Percentiles rank a stretch among this genome's conserved stretches.
These are phyloP conservation scores for Nakazawaea siamensis DNA, from an alignment of 805 yeast genomes.

Conservation along the genomic window DNA sequence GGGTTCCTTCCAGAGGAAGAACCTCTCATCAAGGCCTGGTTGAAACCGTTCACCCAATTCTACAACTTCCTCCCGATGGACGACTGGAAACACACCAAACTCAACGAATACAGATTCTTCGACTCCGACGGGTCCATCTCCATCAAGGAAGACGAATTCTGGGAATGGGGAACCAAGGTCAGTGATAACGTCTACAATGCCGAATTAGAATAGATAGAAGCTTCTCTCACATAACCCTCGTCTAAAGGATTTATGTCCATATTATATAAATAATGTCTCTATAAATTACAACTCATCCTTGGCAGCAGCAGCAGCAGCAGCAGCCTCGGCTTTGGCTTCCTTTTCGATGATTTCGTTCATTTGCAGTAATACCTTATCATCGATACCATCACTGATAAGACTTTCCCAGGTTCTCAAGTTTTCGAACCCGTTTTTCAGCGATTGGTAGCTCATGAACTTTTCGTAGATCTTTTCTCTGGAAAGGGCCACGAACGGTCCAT, in stretches of 20 bases:
- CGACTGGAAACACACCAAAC: slow-evolving; percentile 23
- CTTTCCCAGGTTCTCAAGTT: slow-evolving; percentile 54
- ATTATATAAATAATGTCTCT: not conserved
- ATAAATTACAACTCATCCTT: slow-evolving; percentile 3
- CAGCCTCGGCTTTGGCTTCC: slow-evolving; percentile 4
- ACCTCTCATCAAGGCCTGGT: slow-evolving; percentile 11
- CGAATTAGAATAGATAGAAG: slow-evolving; percentile 2
- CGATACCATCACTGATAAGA: slow-evolving; percentile 26
- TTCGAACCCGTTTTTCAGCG: slow-evolving; percentile 62
- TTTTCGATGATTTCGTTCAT: slow-evolving; percentile 4
- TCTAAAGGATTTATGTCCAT: too few species aligned
- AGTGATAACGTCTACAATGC: slow-evolving; percentile 20
- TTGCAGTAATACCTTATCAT: slow-evolving; percentile 3
- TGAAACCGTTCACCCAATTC: slow-evolving; percentile 22
- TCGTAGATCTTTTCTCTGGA: slow-evolving; percentile 55
- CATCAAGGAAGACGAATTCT: slow-evolving; percentile 22
- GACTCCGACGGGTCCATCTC: slow-evolving; percentile 21
- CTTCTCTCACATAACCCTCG: not conserved
- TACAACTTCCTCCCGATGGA: slow-evolving; percentile 17
- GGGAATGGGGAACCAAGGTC: slow-evolving; percentile 30
- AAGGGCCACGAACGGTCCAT: slow-evolving; percentile 88
- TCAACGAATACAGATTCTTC: slow-evolving; percentile 19
- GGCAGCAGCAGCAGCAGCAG: not conserved
- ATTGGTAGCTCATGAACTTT: slow-evolving; percentile 68
- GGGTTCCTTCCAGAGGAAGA: slow-evolving; percentile 18